Percentiles rank a stretch among this genome's conserved stretches.
Evolutionary conservation across 192 early-diverging fungal species (phyloP).

Genomic region (Coemansia sp.): DNA sequence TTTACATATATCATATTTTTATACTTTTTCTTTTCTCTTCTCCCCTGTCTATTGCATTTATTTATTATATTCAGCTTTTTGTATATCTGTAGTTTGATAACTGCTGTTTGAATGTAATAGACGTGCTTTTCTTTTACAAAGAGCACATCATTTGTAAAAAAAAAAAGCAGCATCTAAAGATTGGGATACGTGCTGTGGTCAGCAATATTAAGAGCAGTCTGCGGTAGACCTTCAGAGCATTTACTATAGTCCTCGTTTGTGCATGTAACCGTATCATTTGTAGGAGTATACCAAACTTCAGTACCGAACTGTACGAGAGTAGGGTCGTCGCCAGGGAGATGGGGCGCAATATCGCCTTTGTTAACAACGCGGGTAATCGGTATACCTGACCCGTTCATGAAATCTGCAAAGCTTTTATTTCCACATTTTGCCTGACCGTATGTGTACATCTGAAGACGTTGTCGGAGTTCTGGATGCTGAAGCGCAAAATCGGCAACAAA

Average conservation of each 20-base stretch:
- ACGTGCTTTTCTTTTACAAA: too few species aligned
- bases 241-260: constrained; percentile 15
- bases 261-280: constrained; percentile 16
- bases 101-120: too few species aligned
- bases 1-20: background rate
- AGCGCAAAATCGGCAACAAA: constrained; percentile 32
- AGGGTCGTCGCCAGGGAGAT: constrained; percentile 15
- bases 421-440: constrained; percentile 46
- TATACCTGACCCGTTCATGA: constrained; percentile 26
- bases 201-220: background rate
- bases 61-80: background rate
- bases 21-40: background rate
- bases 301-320: constrained; percentile 33
- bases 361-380: constrained; percentile 27
- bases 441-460: constrained; percentile 24
- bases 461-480: constrained; percentile 6
- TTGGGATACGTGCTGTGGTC: constrained; percentile 32
- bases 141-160: background rate
- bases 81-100: background rate
- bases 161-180: constrained; percentile 6
- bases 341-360: constrained; percentile 36
- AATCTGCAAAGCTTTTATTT: constrained; percentile 28
- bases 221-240: constrained; percentile 30
- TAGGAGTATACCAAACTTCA: constrained; percentile 25
- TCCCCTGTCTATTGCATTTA: background rate